Base-by-base conservation (phyloP, 169 alveolate species). In the Cryptosporidium meleagridis region DNA sequence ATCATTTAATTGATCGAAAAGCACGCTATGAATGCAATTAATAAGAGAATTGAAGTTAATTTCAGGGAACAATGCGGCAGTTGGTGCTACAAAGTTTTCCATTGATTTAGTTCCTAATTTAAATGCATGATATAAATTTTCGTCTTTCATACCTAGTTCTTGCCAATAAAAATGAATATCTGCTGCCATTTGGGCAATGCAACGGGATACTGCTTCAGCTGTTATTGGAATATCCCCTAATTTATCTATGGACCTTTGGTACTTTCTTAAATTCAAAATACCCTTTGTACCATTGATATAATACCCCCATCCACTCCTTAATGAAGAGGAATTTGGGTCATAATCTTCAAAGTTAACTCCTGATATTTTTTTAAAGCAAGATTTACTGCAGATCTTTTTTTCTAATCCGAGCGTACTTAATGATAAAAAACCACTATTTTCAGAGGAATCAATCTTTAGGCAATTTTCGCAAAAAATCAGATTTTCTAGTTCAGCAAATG, bases 41-140 rank as follows among this genome's bases (percentile, higher is more conserved):
- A 73, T 87, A 59, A 91, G 70, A 5, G 85, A 75, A 12, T 85
- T 61, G 7, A 75, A 55, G 35, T 85, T 62, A 8, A 75, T 85
- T 39, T 91, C 92, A 3, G 93, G 86, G 44, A 80, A 69, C 18
- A 91, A 65, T 68, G 93, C 68, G 53, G 52, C 37, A 10, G 84
- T 84, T n/a, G 94, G 93, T 52, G 94, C 86, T 51, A 86, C 84
- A 16, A 92, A 85, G n/a, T 75, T 65, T 53, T 87, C 93, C 3
- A 84, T 39, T 9, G 85, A 23, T 80, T 65, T 61, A 10, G 68
- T 59, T 7, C 89, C 89, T 44, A 70, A 52, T 31, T 55, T 84
- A 21, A 55, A 62, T 3, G 75, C 84, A 35, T 23, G 55, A n/a
- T 33, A 41, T 26, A 91, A 51, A 33, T 68, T 70, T 44, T 65